Evolutionary conservation across 768 basidiomycete species (phyloP).

Genomic region (Serendipita indica): DNA sequence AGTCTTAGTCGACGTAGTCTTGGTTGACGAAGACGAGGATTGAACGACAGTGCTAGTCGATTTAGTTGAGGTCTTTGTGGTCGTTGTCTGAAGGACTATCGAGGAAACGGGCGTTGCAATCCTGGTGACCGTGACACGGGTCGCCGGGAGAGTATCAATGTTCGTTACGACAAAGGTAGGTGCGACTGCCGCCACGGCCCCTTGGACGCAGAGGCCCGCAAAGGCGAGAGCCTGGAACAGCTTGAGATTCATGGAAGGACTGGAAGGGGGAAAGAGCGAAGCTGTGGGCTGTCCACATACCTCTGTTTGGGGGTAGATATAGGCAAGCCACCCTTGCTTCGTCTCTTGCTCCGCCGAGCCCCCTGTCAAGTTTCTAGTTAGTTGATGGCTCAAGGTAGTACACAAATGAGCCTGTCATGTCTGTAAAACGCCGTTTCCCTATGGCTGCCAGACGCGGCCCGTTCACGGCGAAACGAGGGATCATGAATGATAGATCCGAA

Average conservation of each 20-base stretch:
- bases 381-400: not conserved
- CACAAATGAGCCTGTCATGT: not conserved
- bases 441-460: not conserved
- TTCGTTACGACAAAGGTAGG: not conserved
- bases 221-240: not conserved
- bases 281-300: too few relatives aligned
- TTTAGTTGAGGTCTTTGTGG: not conserved
- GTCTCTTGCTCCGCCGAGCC: too few relatives aligned
- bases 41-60: not conserved
- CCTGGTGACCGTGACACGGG: not conserved
- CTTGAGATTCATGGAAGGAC: not conserved
- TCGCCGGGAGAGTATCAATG: not conserved
- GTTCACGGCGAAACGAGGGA: slow-evolving; percentile 9
- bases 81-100: not conserved
- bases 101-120: not conserved
- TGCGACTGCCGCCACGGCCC: not conserved
- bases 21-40: not conserved
- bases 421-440: not conserved
- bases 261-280: not conserved
- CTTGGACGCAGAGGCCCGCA: not conserved
- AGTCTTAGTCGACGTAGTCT: not conserved
- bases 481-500: slow-evolving; percentile 4
- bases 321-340: too few relatives aligned
- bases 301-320: too few relatives aligned
- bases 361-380: too few relatives aligned